A percentile compares a stretch with the other conserved stretches of the same genome.
Conservation (phyloP, 1,139 yeast genomes). For the Kluyveromyces marxianus region DNA sequence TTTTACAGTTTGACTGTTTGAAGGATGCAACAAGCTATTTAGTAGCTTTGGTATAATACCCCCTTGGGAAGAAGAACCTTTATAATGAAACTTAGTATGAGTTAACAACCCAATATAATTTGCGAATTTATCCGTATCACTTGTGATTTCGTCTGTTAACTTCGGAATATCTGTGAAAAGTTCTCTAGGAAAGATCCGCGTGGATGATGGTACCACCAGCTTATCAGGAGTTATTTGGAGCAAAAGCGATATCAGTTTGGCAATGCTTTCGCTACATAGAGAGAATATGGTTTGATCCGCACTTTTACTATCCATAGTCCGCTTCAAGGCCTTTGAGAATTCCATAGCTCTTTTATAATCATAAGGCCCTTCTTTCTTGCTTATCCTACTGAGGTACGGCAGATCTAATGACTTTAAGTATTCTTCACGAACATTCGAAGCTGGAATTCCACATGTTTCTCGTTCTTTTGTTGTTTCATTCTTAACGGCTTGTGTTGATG, state of each 20-base stretch:
- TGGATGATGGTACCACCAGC: slow-evolving; percentile 2
- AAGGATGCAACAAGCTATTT: slow-evolving; percentile 35
- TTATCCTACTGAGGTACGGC: slow-evolving; percentile 5
- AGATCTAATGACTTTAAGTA: slow-evolving; percentile 1
- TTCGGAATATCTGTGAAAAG: slow-evolving; percentile 30
- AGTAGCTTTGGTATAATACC: slow-evolving; percentile 34
- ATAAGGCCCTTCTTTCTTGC: slow-evolving; percentile 7
- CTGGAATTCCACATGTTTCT: neutral
- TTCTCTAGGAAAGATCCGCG: slow-evolving; percentile 15
- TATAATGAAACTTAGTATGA: slow-evolving; percentile 31
- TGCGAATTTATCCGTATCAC: slow-evolving; percentile 24
- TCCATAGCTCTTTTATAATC: slow-evolving; percentile 10
- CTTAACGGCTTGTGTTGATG: neutral
- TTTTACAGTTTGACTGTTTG: slow-evolving; percentile 32
- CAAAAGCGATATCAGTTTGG: slow-evolving; percentile 20
- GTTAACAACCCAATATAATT: slow-evolving; percentile 31
- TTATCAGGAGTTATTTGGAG: slow-evolving; percentile 11
- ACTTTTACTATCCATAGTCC: neutral
- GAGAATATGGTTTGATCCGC: slow-evolving; percentile 1
- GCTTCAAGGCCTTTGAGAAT: slow-evolving; percentile 14
- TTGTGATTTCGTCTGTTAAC: slow-evolving; percentile 27
- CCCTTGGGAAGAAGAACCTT: slow-evolving; percentile 29
- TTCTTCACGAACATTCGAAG: neutral
- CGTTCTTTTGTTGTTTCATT: neutral
- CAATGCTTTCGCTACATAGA: slow-evolving; percentile 8